Percentiles rank a stretch among this genome's conserved stretches.
Evolutionary conservation across 805 yeast species (phyloP).

Genomic region (Kuraishia cidri): DNA sequence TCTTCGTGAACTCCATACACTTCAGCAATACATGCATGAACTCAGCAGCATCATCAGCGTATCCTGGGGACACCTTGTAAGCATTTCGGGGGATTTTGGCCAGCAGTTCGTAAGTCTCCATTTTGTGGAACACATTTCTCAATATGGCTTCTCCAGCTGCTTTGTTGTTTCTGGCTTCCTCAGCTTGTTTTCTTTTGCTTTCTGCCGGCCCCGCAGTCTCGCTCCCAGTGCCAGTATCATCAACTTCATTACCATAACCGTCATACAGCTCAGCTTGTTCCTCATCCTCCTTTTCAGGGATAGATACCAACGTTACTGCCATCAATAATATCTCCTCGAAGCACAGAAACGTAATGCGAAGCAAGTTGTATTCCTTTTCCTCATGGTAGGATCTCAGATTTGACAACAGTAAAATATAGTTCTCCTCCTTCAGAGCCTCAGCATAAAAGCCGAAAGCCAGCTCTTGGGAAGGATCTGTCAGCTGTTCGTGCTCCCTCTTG

Average conservation of each 20-base stretch:
- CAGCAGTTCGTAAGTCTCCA: slow-evolving; percentile 45
- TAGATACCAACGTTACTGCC: slow-evolving; percentile 9
- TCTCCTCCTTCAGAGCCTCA: slow-evolving; percentile 50
- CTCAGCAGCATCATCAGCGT: slow-evolving; percentile 51
- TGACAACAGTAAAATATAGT: slow-evolving; percentile 40
- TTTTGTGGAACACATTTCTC: slow-evolving; percentile 62
- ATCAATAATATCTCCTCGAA: slow-evolving; percentile 53
- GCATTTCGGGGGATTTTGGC: slow-evolving; percentile 56
- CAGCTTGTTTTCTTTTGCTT: neutral
- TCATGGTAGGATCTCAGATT: slow-evolving; percentile 28
- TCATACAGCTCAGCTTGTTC: neutral
- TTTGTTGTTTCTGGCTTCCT: too few relatives aligned
- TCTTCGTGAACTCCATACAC: slow-evolving; percentile 1
- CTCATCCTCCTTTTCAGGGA: neutral
- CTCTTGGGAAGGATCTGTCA: slow-evolving; percentile 18
- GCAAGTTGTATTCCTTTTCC: slow-evolving; percentile 43
- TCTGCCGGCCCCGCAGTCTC: neutral
- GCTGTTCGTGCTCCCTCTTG: slow-evolving; percentile 18
- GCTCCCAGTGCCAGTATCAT: neutral
- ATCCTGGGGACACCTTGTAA: slow-evolving; percentile 51
- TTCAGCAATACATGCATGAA: slow-evolving; percentile 57
- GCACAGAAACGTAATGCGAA: slow-evolving; percentile 63
- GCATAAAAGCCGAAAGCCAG: slow-evolving; percentile 28
- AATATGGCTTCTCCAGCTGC: slow-evolving; percentile 25
- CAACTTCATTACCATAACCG: neutral